Evolutionary conservation across 306 rosid genomes (phyloP).

Genomic region (Calophaca sinica): DNA sequence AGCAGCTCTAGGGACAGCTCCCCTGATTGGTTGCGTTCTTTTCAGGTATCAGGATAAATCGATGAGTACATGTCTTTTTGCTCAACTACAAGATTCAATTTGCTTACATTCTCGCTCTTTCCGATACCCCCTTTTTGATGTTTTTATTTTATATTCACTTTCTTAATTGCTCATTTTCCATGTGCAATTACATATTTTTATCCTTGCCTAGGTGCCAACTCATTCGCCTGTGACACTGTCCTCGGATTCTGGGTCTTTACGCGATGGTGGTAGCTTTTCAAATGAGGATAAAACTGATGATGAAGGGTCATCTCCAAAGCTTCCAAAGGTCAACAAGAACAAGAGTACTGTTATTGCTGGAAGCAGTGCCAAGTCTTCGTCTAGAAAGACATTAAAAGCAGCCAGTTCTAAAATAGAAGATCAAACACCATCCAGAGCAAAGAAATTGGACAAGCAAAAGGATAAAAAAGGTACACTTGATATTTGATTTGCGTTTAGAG

Average conservation of each 20-base stretch:
- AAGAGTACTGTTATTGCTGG: conserved; percentile 37
- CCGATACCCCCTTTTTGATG: not conserved
- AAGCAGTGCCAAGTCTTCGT: conserved; percentile 44
- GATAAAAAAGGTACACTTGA: conserved; percentile 55
- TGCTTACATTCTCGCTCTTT: not conserved
- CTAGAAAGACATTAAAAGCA: conserved; percentile 45
- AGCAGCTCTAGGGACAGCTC: conserved; percentile 81
- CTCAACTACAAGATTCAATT: conserved; percentile 8
- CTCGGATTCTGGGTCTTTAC: conserved; percentile 65
- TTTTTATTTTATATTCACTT: not conserved
- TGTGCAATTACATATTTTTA: not conserved
- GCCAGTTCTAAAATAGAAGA: conserved; percentile 49
- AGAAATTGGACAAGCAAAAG: conserved; percentile 50
- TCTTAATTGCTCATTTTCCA: not conserved
- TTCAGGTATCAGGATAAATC: conserved; percentile 54
- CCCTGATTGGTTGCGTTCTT: conserved; percentile 92
- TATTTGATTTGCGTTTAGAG: conserved; percentile 29
- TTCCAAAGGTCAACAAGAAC: conserved; percentile 39
- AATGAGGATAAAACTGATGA: conserved; percentile 45
- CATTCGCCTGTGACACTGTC: conserved; percentile 60
- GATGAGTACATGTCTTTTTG: not conserved
- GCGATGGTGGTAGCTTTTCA: conserved; percentile 46
- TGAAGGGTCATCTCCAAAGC: conserved; percentile 52
- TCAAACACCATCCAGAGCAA: conserved; percentile 43
- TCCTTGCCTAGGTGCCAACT: conserved; percentile 63